These are phyloP conservation scores for Blastobotrys mokoenaii DNA, from an alignment of 805 yeast species.

Conservation along the genomic window DNA sequence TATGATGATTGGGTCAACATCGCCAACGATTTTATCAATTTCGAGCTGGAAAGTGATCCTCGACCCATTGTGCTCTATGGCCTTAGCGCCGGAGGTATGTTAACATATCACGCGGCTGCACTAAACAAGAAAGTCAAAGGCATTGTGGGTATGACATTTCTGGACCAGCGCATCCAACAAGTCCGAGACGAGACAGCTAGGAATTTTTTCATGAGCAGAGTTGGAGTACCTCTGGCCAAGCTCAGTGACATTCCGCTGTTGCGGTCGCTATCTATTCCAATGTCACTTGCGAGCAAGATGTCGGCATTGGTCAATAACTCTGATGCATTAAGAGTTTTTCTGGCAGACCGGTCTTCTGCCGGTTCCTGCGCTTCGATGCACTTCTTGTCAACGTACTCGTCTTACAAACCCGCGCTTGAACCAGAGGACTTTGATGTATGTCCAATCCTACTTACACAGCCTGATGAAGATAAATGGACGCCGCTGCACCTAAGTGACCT, in stretches of 20 bases:
- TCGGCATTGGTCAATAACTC: conserved; percentile 1
- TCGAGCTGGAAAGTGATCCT: too few relatives aligned
- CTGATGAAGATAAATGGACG: conserved; percentile 4
- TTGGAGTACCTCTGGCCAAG: conserved; percentile 1
- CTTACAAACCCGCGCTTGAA: conserved; percentile 2
- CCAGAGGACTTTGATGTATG: conserved; percentile 5
- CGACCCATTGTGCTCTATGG: too few relatives aligned
- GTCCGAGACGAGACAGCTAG: conserved; percentile 3
- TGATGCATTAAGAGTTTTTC: background rate
- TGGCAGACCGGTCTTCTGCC: conserved; percentile 1
- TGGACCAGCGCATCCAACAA: conserved; percentile 5
- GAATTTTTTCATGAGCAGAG: conserved; percentile 6
- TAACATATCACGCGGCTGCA: too few relatives aligned
- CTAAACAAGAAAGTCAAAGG: too few relatives aligned
- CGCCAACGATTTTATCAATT: too few relatives aligned
- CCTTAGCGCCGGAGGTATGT: too few relatives aligned
- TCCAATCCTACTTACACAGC: conserved; percentile 6
- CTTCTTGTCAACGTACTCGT: conserved; percentile 1
- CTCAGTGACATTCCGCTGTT: conserved; percentile 1
- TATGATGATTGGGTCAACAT: too few relatives aligned
- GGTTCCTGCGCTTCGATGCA: conserved; percentile 4
- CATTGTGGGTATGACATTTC: too few relatives aligned
- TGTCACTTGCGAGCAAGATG: conserved; percentile 2
- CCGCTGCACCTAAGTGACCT: conserved; percentile 3
- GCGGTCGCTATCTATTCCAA: background rate